Conservation (phyloP, 768 basidiomycete species). For the Imleria badia region DNA sequence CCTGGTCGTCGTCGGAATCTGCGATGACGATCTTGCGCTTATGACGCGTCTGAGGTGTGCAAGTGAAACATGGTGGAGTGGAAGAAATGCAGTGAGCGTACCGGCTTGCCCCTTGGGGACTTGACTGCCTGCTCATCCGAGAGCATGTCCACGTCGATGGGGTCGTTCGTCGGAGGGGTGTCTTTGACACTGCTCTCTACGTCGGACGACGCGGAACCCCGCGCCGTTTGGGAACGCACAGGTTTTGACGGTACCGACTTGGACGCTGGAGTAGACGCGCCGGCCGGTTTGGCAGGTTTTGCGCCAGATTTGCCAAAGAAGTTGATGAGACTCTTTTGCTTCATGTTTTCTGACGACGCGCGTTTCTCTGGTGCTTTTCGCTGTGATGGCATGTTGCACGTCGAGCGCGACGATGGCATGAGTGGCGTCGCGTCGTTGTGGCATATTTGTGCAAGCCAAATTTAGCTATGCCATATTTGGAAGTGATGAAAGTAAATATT, state of each 20-base stretch:
- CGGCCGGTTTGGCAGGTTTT: slow-evolving; percentile 33
- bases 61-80: not conserved
- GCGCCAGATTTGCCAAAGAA: slow-evolving; percentile 51
- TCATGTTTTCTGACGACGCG: slow-evolving; percentile 44
- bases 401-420: slow-evolving; percentile 1
- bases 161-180: slow-evolving; percentile 78
- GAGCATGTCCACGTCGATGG: slow-evolving; percentile 74
- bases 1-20: slow-evolving; percentile 70
- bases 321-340: slow-evolving; percentile 73
- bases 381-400: slow-evolving; percentile 15
- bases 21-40: slow-evolving; percentile 71
- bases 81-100: slow-evolving; percentile 22
- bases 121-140: slow-evolving; percentile 46
- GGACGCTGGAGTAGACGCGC: slow-evolving; percentile 33
- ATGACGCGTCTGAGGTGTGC: slow-evolving; percentile 33
- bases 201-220: slow-evolving; percentile 46
- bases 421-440: slow-evolving; percentile 7
- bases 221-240: slow-evolving; percentile 41
- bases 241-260: slow-evolving; percentile 31
- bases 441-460: slow-evolving; percentile 2
- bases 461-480: not conserved
- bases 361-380: slow-evolving; percentile 35
- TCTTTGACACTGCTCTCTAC: slow-evolving; percentile 45
- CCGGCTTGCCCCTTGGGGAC: slow-evolving; percentile 33
- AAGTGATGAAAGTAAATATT: not conserved